phyloP scores from a whole-genome alignment of 2,329 filamentous ascomycete species.

The Mariannaea elegans region DNA sequence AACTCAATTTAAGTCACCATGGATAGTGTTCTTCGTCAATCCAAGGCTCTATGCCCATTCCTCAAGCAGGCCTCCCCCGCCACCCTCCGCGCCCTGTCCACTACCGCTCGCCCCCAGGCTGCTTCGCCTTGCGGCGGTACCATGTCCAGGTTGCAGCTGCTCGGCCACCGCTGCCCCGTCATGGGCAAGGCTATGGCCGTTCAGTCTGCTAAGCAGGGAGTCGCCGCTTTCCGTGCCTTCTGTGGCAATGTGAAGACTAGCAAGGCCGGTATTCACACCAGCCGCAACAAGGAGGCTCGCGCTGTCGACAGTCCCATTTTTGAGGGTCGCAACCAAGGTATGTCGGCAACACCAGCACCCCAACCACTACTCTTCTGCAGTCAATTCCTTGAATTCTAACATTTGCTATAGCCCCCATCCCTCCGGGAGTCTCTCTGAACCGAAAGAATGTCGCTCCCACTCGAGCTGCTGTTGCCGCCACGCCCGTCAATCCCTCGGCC shows the following conservation, averaged over 20 bases:
- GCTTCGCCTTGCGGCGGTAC: constrained; percentile 84
- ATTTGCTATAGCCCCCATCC: constrained; percentile 30
- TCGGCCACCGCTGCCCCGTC: constrained; percentile 94
- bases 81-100: constrained; percentile 88
- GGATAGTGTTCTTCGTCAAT: constrained; percentile 95
- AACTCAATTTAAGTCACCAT: constrained; percentile 57
- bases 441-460: constrained; percentile 37
- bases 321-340: constrained; percentile 60
- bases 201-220: constrained; percentile 70
- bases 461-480: constrained; percentile 33
- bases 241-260: constrained; percentile 60
- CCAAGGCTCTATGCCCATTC: constrained; percentile 96
- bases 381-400: constrained; percentile 20
- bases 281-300: constrained; percentile 78
- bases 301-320: constrained; percentile 71
- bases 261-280: constrained; percentile 85
- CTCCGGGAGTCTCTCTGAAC: constrained; percentile 33
- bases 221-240: constrained; percentile 57
- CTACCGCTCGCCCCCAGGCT: constrained; percentile 67
- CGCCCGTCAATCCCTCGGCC: constrained; percentile 47
- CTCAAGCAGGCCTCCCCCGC: constrained; percentile 93
- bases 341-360: no score
- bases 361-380: no score
- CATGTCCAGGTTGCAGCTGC: constrained; percentile 96
- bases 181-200: constrained; percentile 98